Conservation (phyloP, 2,329 filamentous ascomycete genomes). For the Allantophomopsis cytisporea region DNA sequence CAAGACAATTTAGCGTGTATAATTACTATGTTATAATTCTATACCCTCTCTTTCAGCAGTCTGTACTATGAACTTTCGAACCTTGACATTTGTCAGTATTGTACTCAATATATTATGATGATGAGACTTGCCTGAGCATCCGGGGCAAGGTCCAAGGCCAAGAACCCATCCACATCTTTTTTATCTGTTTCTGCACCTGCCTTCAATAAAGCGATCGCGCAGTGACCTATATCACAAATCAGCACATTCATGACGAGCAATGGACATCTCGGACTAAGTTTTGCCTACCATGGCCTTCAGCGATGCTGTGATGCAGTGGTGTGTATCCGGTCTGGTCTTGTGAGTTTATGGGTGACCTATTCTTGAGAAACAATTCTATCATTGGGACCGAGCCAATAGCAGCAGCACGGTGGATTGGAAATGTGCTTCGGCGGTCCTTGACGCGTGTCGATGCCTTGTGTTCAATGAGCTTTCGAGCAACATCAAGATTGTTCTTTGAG, state of each 20-base stretch:
- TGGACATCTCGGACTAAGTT: too few species aligned
- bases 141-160: constrained; percentile 73
- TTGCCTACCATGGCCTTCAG: constrained; percentile 53
- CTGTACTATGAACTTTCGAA: constrained; percentile 63
- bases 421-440: constrained; percentile 77
- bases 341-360: constrained; percentile 70
- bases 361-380: constrained; percentile 63
- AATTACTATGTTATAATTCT: constrained; percentile 27
- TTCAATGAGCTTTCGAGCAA: constrained; percentile 63
- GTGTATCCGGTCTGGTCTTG: constrained; percentile 76
- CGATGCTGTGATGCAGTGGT: constrained; percentile 76
- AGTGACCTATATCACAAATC: constrained; percentile 42
- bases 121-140: constrained; percentile 57
- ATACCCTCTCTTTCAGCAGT: constrained; percentile 78
- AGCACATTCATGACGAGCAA: neutral
- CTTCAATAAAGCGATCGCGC: constrained; percentile 70
- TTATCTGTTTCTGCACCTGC: constrained; percentile 74
- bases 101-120: too few species aligned
- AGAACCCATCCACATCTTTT: constrained; percentile 53
- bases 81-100: constrained; percentile 26
- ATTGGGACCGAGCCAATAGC: constrained; percentile 85
- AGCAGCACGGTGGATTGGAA: constrained; percentile 82
- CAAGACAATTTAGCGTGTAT: neutral
- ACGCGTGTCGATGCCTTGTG: constrained; percentile 66
- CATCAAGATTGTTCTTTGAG: constrained; percentile 78